A percentile compares a stretch with the other conserved stretches of the same genome.
Evolutionary conservation across 345 rosid genomes (phyloP).

Genomic region (Eutrema japonicum): DNA sequence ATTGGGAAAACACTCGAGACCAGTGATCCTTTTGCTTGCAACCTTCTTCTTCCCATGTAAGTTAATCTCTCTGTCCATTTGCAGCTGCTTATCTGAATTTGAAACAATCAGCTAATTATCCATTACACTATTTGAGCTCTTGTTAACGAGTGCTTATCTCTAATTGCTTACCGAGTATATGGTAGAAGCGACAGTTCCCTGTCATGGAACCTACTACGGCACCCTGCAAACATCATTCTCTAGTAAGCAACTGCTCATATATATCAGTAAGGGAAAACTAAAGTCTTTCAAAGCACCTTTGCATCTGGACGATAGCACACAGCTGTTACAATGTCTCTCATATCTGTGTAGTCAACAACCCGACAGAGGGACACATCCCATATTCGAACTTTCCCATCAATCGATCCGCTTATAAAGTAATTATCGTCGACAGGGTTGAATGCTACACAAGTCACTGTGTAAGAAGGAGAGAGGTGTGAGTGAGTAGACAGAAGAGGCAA

Average conservation of each 20-base stretch:
- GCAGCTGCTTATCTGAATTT: constrained; percentile 56
- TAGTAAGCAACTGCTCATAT: constrained; percentile 5
- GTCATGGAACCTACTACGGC: constrained; percentile 66
- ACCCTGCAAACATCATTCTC: constrained; percentile 49
- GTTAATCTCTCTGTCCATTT: constrained; percentile 63
- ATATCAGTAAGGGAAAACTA: not conserved
- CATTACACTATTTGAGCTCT: not conserved
- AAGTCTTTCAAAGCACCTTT: constrained; percentile 49
- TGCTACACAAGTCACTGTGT: constrained; percentile 66
- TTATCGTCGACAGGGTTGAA: constrained; percentile 65
- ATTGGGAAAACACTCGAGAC: constrained; percentile 58
- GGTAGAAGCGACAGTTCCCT: constrained; percentile 65
- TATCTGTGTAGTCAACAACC: constrained; percentile 65
- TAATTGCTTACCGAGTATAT: constrained; percentile 33
- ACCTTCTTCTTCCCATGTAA: constrained; percentile 73
- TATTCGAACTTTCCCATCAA: constrained; percentile 78
- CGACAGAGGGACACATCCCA: constrained; percentile 62
- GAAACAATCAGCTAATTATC: not conserved
- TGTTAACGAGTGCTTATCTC: not conserved
- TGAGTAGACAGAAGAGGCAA: not conserved
- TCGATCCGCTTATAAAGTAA: constrained; percentile 64
- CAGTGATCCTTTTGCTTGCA: constrained; percentile 69
- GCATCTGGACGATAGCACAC: constrained; percentile 64
- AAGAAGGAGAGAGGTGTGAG: constrained; percentile 2
- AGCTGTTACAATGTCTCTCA: constrained; percentile 74